Evolutionary conservation across 208 protist species (phyloP), one percentile per base, ranked within the genome.

Genomic region (Trypanosomatidae sp.): DNA sequence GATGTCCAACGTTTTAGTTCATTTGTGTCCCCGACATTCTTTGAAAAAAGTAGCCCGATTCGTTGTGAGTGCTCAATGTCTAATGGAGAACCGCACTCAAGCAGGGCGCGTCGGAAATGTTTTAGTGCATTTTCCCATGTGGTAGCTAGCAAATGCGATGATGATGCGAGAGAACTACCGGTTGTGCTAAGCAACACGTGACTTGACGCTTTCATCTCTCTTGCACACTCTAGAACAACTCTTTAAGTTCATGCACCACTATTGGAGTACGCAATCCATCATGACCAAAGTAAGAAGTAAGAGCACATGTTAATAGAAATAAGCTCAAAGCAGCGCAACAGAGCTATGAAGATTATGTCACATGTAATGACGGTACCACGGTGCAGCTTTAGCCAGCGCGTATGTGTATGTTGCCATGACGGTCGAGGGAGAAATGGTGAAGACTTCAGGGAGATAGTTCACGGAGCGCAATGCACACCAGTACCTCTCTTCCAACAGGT

Each of bases 21-120:
- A 22, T 65, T 49, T 33, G 69, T 65, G 56, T 74, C 55, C 17
- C 81, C 85, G 30, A 66, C 69, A 47, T 74, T 71, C 49, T 85
- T 87, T 9, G 83, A 77, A 67, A 89, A 93, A 55, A 93, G 72
- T 0, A 93, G 53, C 2, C 83, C 85, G 15, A 93, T 39, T 17
- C 88, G 46, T 56, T 93, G 85, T 1, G 88, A 83, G 77, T 93
- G 88, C 62, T 93, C 88, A 12, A 88, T 44, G 39, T 74, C 76
- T n/a, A 90, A 53, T 1, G 81, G 65, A 22, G 83, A 89, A 10
- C 88, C 88, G 43, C 83, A 87, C 62, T 93, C 85, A 41, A 93
- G 65, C 6, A 93, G 52, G n/a, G 84, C 73, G 4, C 85, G 83
- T n/a, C 85, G 76, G 67, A 88, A 93, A 59, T 87, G 68, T 0